Base-by-base conservation (phyloP, 2,329 filamentous ascomycete species). In the Fusarium nodosum region DNA sequence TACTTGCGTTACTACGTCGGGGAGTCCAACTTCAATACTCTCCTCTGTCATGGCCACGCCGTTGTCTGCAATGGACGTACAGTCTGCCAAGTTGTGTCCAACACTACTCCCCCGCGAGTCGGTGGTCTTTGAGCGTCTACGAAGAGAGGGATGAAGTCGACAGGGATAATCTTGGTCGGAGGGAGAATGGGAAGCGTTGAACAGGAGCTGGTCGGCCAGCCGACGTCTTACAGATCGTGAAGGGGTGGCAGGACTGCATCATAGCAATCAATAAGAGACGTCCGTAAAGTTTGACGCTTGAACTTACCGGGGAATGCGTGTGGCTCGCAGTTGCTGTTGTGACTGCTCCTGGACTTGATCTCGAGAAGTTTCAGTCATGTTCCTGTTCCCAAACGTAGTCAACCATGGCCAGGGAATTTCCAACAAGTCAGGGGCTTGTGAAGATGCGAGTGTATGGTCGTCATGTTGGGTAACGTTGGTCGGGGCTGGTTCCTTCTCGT, bases 21-120 rank as follows among this genome's bases (percentile, higher is more conserved):
- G 77, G 31, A 81, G 74, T 20, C 83, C 82, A 33, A 81, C 77
- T 64, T 83, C 82, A 18, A 87, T 82, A 44, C 83, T 85, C 73
- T 88, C 87, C 72, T 90, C 87, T 5, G 84, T 83, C 28, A 90
- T 74, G 2, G 86, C 86, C 7, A 89, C 79, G 3, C 87, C 87
- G 18, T 83, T 81, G 6, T 81, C 78, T 2, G 88, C 83, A 26
- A 62, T 67, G 9, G 75, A 57, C 12, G 64, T 47, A 31, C 71
- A 58, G 5, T 48, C 56, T 42, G 38, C 52, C 28, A 55, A 34
- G 26, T 46, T 58, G 15, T 52, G n/a, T n/a, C 56, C 51, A 12
- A 38, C 39, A 11, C 30, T 51, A 11, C 26, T 57, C 6, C 33
- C 36, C 22, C 10, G 22, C 7, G 34, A 53, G 2, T 34, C 26